These are phyloP conservation scores for Phytophthora uliginosa DNA, from an alignment of 352 stramenopile species.

Conservation along the genomic window DNA sequence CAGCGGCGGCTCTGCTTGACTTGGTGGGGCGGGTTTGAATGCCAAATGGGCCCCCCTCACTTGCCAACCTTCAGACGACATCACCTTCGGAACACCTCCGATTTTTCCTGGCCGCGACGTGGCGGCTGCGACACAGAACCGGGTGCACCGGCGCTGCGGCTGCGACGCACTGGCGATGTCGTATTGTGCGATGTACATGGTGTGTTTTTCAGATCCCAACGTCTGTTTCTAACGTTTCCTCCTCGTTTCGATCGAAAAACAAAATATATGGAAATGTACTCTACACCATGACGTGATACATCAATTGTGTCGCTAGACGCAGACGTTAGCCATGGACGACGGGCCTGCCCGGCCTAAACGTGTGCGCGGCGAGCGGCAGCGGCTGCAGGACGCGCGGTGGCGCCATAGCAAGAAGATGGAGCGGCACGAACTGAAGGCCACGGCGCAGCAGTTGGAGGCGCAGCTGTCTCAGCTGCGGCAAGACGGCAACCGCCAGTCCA, in stretches of 20 bases:
- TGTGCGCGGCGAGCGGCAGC: slow-evolving; percentile 18
- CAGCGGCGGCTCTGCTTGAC: too few species aligned
- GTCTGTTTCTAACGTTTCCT: too few species aligned
- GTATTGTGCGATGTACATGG: too few species aligned
- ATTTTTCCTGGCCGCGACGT: too few species aligned
- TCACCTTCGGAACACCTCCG: too few species aligned
- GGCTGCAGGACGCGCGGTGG: slow-evolving; percentile 11
- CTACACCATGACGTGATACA: slow-evolving; percentile 1
- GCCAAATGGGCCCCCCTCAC: too few species aligned
- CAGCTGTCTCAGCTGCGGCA: slow-evolving; percentile 16
- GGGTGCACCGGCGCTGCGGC: too few species aligned
- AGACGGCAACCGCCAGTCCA: neutral
- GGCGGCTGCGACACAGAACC: too few species aligned
- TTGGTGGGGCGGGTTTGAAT: too few species aligned
- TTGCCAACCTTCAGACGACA: too few species aligned
- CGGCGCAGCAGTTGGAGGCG: slow-evolving; percentile 7
- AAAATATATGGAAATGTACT: neutral
- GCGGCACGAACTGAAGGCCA: slow-evolving; percentile 9
- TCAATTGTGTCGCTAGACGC: neutral
- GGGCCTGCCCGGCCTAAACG: slow-evolving; percentile 3
- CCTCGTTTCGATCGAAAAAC: neutral
- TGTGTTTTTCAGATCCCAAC: too few species aligned
- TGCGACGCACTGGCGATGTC: too few species aligned
- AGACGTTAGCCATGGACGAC: neutral
- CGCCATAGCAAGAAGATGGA: slow-evolving; percentile 23